Evolutionary conservation across 352 stramenopile genomes (phyloP).

Genomic region (Phytophthora kernoviae): DNA sequence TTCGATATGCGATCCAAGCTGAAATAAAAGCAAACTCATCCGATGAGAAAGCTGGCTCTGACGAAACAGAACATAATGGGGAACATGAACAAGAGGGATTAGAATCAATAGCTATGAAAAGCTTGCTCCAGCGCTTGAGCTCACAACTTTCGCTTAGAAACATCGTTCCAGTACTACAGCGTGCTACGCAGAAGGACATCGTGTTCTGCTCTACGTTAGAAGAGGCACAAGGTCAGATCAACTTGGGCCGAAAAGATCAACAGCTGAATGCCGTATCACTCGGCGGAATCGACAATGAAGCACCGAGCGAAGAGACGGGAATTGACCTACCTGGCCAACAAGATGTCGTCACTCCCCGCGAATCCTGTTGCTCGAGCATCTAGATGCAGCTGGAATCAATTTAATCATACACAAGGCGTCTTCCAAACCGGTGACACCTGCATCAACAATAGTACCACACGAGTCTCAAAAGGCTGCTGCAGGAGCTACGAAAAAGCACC

Average conservation of each 20-base stretch:
- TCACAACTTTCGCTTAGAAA: conserved; percentile 37
- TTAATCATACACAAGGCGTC: conserved; percentile 11
- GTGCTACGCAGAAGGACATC: conserved; percentile 27
- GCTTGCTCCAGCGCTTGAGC: conserved; percentile 22
- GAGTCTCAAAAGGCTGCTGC: conserved; percentile 20
- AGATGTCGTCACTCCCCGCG: conserved; percentile 11
- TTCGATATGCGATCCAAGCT: conserved; percentile 18
- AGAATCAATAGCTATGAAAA: conserved; percentile 6
- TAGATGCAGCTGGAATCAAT: conserved; percentile 20
- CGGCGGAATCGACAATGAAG: conserved; percentile 1
- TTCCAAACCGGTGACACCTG: conserved; percentile 17
- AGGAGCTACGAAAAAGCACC: conserved; percentile 27
- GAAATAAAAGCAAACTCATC: conserved; percentile 9
- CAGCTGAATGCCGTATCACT: conserved; percentile 8
- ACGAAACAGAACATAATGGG: conserved; percentile 1
- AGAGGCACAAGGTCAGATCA: conserved; percentile 28
- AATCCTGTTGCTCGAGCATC: conserved; percentile 52
- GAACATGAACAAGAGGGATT: conserved; percentile 3
- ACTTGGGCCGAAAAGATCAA: conserved; percentile 13
- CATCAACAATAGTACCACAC: background rate
- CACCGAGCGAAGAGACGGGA: background rate
- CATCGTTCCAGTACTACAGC: conserved; percentile 41
- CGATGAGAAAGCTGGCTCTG: conserved; percentile 1
- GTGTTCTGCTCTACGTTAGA: conserved; percentile 39
- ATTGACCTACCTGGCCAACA: background rate